Base-by-base conservation (phyloP, 495 filamentous ascomycete species). In the Annulohypoxylon maeteangense region DNA sequence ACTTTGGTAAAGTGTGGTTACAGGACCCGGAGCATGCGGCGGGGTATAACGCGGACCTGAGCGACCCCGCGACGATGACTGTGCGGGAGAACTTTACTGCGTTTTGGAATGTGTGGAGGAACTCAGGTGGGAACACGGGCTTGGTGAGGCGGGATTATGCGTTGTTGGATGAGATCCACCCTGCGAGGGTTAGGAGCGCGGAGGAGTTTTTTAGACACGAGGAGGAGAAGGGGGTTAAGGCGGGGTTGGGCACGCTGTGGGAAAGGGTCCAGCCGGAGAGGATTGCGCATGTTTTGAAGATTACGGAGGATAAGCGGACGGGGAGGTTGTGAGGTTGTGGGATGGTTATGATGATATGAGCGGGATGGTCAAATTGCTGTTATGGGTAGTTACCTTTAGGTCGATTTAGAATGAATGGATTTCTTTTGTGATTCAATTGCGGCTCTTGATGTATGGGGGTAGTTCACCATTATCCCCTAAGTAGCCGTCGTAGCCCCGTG, bases 151-250 rank as follows among this genome's bases (percentile, higher is more conserved):
- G 86, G 55, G 83, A 89, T 74, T 87, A 87, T 61, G 66, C 61
- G 22, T 32, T 88, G 22, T 57, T 89, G 48, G 85, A 88, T 73
- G 77, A 83, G 72, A 87, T 90, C 27, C 74, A 81, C 50, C 86
- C 86, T 7, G 68, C 61, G 2, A 77, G 87, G 14, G 82, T 88
- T 32, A 81, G 74, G 67, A 82, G 70, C 36, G 84, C 81, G 1
- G 83, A 84, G 71, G 81, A 87, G 38, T 89, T 82, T 76, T 80
- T 88, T 63, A 67, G 76, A 32, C 72, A 66, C 36, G 78, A 85
- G 67, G 78, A 86, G 27, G 75, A 82, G 68, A 78, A 72, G 64
- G 78, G 78, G 1, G 42, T 73, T 25, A 48, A 65, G 38, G 22
- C 53, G 31, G 78, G 78, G 7, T 32, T 72, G 25, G 78, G 78